Conservation (phyloP, 2,329 filamentous ascomycete species). For the Apiospora pterosperma region DNA sequence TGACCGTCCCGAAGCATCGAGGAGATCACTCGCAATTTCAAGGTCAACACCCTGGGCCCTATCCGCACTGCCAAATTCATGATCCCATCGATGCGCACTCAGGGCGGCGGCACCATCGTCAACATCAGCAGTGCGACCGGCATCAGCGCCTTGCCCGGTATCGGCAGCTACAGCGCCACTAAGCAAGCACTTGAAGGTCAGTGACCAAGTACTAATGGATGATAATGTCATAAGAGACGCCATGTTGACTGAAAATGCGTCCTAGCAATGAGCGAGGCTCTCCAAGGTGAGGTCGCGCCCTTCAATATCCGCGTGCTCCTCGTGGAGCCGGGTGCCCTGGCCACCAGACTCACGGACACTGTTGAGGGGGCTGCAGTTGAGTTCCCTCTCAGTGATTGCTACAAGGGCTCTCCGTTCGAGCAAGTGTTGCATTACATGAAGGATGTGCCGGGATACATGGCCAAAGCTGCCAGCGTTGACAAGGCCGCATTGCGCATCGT, state of each 20-base stretch:
- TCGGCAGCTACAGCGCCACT: conserved; percentile 20
- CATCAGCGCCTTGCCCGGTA: conserved; percentile 10
- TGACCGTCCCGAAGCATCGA: conserved; percentile 13
- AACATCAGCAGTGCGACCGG: conserved; percentile 20
- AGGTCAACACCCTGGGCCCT: conserved; percentile 20
- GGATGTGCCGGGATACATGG: background rate
- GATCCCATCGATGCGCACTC: conserved; percentile 23
- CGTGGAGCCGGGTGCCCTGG: conserved; percentile 18
- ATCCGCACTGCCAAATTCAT: conserved; percentile 21
- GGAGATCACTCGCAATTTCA: conserved; percentile 18
- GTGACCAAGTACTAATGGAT: background rate
- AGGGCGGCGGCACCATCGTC: conserved; percentile 23
- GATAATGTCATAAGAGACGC: background rate
- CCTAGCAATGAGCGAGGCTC: conserved; percentile 18
- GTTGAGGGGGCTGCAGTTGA: conserved; percentile 11
- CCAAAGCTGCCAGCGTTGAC: conserved; percentile 7
- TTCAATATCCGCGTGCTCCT: conserved; percentile 23
- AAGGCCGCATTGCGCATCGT: conserved; percentile 18
- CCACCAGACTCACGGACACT: conserved; percentile 17
- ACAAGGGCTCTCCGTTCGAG: conserved; percentile 15
- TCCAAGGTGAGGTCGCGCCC: conserved; percentile 17
- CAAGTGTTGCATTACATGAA: conserved; percentile 6
- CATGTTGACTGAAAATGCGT: background rate
- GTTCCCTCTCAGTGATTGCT: conserved; percentile 14
- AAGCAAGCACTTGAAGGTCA: conserved; percentile 22